Evolutionary conservation across 805 yeast species (phyloP).

Genomic region (Monosporozyma servazzii): DNA sequence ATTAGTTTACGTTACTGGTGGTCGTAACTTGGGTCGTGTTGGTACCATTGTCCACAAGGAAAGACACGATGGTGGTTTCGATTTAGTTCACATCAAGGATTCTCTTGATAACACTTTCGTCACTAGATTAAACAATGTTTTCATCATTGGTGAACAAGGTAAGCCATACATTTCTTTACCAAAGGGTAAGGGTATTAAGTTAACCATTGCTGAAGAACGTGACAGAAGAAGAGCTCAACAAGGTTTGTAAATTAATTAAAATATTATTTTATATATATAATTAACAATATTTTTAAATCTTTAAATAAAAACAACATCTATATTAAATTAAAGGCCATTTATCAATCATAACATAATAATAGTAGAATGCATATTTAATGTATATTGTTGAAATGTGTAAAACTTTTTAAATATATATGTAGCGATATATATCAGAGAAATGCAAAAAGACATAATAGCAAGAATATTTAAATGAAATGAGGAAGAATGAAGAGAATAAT

Average conservation of each 20-base stretch:
- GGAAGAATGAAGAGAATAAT: too few relatives aligned
- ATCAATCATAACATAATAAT: not conserved
- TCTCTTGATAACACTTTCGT: slow-evolving; percentile 90
- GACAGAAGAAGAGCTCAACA: slow-evolving; percentile 92
- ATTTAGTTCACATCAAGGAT: slow-evolving; percentile 94
- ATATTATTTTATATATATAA: not conserved
- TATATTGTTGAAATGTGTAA: too few relatives aligned
- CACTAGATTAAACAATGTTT: slow-evolving; percentile 88
- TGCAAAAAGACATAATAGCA: too few relatives aligned
- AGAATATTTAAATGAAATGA: not conserved
- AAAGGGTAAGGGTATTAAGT: slow-evolving; percentile 98
- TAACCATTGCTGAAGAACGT: slow-evolving; percentile 93
- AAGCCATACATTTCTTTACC: slow-evolving; percentile 92
- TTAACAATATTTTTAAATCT: not conserved
- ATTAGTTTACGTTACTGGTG: slow-evolving; percentile 91
- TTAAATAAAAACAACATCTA: not conserved
- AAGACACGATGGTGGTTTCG: slow-evolving; percentile 97
- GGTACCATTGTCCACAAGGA: slow-evolving; percentile 95
- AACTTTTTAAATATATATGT: too few relatives aligned
- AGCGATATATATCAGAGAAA: too few relatives aligned
- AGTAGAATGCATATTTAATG: not conserved
- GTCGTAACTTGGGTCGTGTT: slow-evolving; percentile 97
- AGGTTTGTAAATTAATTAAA: slow-evolving; percentile 37
- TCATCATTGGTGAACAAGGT: slow-evolving; percentile 91
- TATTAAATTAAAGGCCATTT: not conserved